A percentile compares a stretch with the other conserved stretches of the same genome.
phyloP scores from a whole-genome alignment of 1,284 basidiomycete species.

The Hemileia vastatrix region DNA sequence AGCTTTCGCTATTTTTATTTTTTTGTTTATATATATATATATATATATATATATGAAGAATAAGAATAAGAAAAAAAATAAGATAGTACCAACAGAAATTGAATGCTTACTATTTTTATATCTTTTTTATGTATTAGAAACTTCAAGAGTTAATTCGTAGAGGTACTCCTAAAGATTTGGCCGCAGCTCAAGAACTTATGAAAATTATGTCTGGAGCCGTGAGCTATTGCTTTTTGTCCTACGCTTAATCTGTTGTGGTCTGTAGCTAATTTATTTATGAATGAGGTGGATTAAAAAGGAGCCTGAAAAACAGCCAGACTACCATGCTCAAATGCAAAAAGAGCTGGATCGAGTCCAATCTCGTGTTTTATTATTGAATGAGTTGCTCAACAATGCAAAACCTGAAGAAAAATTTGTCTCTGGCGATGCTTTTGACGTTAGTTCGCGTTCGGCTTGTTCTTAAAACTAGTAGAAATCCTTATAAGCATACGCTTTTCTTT shows the following conservation, averaged over 20 bases:
- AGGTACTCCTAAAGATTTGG: conserved; percentile 88
- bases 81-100: too few relatives aligned
- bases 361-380: conserved; percentile 85
- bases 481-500: background rate
- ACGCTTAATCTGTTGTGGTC: background rate
- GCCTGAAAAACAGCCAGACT: conserved; percentile 86
- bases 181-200: conserved; percentile 95
- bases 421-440: conserved; percentile 86
- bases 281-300: conserved; percentile 51
- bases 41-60: too few relatives aligned
- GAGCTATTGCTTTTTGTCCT: conserved; percentile 28
- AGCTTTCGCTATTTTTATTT: conserved; percentile 26
- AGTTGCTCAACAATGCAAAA: conserved; percentile 86
- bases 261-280: background rate
- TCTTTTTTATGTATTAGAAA: conserved; percentile 51
- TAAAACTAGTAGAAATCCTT: background rate
- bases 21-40: background rate
- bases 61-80: too few relatives aligned
- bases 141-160: conserved; percentile 93
- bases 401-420: conserved; percentile 46
- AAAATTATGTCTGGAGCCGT: conserved; percentile 82
- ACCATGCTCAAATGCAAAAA: conserved; percentile 72
- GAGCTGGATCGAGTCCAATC: conserved; percentile 92
- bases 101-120: too few relatives aligned
- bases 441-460: conserved; percentile 35